Evolutionary conservation across 2,329 filamentous ascomycete genomes (phyloP).

Genomic region (Xylaria sp.): DNA sequence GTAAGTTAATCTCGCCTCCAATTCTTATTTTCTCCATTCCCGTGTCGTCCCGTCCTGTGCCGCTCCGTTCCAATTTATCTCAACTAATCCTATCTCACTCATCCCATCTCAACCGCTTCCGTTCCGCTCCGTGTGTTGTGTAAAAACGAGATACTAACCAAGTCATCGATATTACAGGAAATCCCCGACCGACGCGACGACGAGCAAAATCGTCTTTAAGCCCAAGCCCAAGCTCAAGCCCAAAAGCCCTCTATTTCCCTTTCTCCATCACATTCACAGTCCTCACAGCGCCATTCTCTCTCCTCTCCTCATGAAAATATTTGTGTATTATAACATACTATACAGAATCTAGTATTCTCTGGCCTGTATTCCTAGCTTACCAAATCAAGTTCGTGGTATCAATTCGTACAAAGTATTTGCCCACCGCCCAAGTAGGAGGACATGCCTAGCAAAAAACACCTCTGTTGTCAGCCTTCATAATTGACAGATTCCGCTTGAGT

Average conservation of each 20-base stretch:
- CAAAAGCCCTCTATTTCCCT: background rate
- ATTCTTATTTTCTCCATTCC: no score
- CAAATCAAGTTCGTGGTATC: background rate
- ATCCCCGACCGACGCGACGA: conserved; percentile 20
- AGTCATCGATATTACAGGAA: conserved; percentile 1
- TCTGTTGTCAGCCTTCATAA: background rate
- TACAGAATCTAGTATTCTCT: no score
- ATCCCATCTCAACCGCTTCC: background rate
- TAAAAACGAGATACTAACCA: background rate
- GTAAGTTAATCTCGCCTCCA: conserved; percentile 44
- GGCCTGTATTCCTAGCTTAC: no score
- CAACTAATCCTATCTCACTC: no score
- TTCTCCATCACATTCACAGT: no score
- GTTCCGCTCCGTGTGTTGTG: background rate
- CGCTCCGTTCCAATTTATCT: no score
- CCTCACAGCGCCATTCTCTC: no score
- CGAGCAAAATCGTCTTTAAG: conserved; percentile 8
- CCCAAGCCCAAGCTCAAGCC: no score
- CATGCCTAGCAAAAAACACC: no score
- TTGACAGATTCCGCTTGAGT: background rate
- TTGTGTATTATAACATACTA: background rate
- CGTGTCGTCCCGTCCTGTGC: no score
- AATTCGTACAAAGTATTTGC: background rate
- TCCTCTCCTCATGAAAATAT: background rate
- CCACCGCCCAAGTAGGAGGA: no score